Evolutionary conservation across 2,329 filamentous ascomycete species (phyloP).

Genomic region (Pseudocercospora macadamiae): DNA sequence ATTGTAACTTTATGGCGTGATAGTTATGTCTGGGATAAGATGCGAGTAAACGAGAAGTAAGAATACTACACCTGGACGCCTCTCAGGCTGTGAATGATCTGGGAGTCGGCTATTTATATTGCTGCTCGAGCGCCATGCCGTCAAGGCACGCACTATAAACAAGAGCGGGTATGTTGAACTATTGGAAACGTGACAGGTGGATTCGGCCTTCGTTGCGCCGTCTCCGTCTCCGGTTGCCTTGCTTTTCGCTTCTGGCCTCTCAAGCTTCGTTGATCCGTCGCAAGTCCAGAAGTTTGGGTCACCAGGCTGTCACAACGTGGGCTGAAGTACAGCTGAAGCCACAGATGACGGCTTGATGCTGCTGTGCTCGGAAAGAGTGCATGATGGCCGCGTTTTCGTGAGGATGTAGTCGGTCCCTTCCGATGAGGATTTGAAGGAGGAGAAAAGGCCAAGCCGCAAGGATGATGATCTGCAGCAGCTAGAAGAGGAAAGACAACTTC

Average conservation of each 20-base stretch:
- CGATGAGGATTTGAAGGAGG: neutral
- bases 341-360: neutral
- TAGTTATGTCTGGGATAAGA: neutral
- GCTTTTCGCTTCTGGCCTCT: neutral
- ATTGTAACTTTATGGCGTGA: neutral
- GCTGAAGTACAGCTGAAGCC: conserved; percentile 1
- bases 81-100: neutral
- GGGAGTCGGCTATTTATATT: conserved; percentile 3
- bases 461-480: conserved; percentile 1
- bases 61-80: neutral
- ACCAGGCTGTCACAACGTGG: conserved; percentile 2
- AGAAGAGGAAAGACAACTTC: conserved; percentile 1
- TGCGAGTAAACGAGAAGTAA: conserved; percentile 1
- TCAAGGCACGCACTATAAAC: neutral
- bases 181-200: conserved; percentile 2
- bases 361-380: neutral
- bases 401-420: neutral
- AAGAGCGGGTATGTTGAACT: neutral
- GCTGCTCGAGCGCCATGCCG: conserved; percentile 9
- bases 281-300: neutral
- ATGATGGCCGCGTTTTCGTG: neutral
- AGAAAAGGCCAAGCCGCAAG: neutral
- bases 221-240: neutral
- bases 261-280: neutral
- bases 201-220: conserved; percentile 4